Evolutionary conservation across 225 moss, liverwort and hornwort species (phyloP).

Genomic region (Bryum argenteum): DNA sequence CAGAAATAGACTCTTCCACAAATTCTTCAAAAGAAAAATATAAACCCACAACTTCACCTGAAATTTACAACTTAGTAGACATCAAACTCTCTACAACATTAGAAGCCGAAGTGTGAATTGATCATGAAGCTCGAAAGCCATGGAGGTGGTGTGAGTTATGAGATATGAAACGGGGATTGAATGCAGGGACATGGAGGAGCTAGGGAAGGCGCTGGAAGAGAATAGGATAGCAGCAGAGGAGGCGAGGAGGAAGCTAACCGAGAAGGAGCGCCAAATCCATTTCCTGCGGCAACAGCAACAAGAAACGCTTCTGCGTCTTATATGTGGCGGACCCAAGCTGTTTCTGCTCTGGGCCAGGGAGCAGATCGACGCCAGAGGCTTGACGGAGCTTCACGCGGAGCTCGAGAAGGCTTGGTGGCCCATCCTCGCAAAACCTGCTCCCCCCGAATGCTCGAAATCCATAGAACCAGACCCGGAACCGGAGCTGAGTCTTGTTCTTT

Average conservation of each 20-base stretch:
- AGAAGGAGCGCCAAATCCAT: conserved; percentile 29
- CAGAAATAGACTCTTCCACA: background rate
- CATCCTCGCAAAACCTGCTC: background rate
- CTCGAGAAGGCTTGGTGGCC: conserved; percentile 43
- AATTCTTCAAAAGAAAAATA: background rate
- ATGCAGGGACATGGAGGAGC: conserved; percentile 43
- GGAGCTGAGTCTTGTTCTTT: no score
- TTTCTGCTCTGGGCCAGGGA: conserved; percentile 36
- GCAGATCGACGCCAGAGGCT: conserved; percentile 25
- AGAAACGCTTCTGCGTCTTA: conserved; percentile 33
- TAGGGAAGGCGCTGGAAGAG: conserved; percentile 35
- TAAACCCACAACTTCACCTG: no score
- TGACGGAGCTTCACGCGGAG: conserved; percentile 28
- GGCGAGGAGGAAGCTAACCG: conserved; percentile 26
- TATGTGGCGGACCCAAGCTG: conserved; percentile 36
- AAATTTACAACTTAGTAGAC: no score
- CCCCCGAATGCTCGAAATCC: conserved; percentile 12
- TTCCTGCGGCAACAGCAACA: conserved; percentile 28
- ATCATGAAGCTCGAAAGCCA: no score
- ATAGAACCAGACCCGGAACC: background rate
- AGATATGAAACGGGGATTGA: no score
- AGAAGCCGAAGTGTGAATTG: no score
- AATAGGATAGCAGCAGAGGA: conserved; percentile 34
- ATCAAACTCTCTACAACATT: no score
- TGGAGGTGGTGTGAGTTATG: no score